phyloP scores from a whole-genome alignment of 805 yeast species.

The Metschnikowia cerradonensis region DNA sequence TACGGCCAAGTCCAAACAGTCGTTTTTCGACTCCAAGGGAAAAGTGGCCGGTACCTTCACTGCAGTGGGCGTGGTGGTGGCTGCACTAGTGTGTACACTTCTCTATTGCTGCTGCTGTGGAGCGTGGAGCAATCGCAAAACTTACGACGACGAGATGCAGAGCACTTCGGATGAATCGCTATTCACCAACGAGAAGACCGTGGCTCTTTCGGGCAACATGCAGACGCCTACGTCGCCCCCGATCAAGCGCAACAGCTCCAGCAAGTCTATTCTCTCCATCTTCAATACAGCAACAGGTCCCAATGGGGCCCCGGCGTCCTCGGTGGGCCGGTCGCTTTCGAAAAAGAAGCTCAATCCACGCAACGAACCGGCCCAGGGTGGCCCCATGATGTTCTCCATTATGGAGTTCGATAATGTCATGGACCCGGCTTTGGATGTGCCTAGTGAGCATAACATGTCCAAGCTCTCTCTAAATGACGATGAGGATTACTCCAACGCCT shows the following conservation, averaged over 20 bases:
- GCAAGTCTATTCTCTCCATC: conserved; percentile 31
- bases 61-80: conserved; percentile 64
- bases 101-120: conserved; percentile 38
- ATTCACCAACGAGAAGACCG: conserved; percentile 19
- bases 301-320: conserved; percentile 12
- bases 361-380: conserved; percentile 13
- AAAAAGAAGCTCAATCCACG: conserved; percentile 26
- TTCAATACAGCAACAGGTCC: conserved; percentile 15
- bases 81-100: conserved; percentile 41
- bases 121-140: conserved; percentile 19
- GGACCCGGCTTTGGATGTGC: conserved; percentile 16
- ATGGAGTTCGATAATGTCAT: conserved; percentile 18
- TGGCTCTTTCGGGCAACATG: conserved; percentile 4
- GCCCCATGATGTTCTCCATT: conserved; percentile 33
- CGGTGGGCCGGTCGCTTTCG: conserved; percentile 26
- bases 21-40: conserved; percentile 66
- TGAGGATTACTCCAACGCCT: conserved; percentile 15
- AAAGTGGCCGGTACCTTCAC: conserved; percentile 85
- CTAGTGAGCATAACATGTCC: conserved; percentile 13
- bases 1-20: conserved; percentile 13
- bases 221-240: conserved; percentile 9
- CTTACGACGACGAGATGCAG: conserved; percentile 37
- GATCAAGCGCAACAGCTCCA: conserved; percentile 32
- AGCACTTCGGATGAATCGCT: conserved; percentile 32
- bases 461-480: conserved; percentile 17